Evolutionary conservation across 331 rosid species (phyloP).

Genomic region (Malus hybrid): DNA sequence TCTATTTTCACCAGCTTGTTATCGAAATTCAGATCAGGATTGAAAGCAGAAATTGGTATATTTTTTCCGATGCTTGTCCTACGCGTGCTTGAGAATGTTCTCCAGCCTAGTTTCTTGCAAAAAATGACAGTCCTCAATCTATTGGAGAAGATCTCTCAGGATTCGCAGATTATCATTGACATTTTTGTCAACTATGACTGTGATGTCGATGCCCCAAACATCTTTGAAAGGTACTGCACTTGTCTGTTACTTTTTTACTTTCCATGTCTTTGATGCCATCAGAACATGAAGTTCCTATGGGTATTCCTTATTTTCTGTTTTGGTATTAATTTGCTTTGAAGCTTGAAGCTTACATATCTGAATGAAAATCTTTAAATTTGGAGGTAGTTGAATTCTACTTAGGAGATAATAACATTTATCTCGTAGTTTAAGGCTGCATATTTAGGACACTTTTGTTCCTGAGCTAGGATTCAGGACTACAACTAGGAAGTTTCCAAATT

Average conservation of each 20-base stretch:
- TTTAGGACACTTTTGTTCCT: not conserved
- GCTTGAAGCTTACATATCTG: not conserved
- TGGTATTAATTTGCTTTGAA: not conserved
- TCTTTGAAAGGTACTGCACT: constrained; percentile 87
- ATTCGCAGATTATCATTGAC: constrained; percentile 87
- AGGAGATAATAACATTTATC: not conserved
- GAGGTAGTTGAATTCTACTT: not conserved
- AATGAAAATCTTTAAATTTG: not conserved
- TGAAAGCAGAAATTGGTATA: constrained; percentile 94
- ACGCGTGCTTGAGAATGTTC: constrained; percentile 96
- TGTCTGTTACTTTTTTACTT: constrained; percentile 17
- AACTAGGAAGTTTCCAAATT: not conserved
- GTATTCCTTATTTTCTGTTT: constrained; percentile 10
- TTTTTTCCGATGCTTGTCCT: constrained; percentile 97
- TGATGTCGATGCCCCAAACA: constrained; percentile 94
- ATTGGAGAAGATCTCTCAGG: constrained; percentile 85
- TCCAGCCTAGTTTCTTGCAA: constrained; percentile 97
- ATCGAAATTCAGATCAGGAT: constrained; percentile 79
- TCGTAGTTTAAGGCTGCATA: not conserved
- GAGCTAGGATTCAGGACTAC: not conserved
- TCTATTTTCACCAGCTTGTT: constrained; percentile 77
- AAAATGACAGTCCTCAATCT: constrained; percentile 93
- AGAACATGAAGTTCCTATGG: not conserved
- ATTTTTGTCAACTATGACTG: constrained; percentile 98
- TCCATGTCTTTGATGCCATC: not conserved